Evolutionary conservation across 371 early-diverging fungal genomes (phyloP).

Genomic region (Mycotypha africana): DNA sequence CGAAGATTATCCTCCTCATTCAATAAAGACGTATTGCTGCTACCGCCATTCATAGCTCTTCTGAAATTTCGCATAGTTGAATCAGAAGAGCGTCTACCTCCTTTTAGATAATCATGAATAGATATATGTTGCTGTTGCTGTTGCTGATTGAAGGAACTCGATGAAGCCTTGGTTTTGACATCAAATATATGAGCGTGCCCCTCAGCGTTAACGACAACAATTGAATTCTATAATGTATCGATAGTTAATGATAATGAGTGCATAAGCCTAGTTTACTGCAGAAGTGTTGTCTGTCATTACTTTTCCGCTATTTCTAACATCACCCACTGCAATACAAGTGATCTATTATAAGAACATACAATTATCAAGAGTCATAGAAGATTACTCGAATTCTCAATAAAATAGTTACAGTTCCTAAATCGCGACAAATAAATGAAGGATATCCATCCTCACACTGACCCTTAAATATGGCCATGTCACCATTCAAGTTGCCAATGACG

Average conservation of each 20-base stretch:
- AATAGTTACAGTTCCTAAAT: conserved; percentile 54
- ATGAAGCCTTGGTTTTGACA: conserved; percentile 17
- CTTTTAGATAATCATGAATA: conserved; percentile 33
- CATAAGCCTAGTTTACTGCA: too few species aligned
- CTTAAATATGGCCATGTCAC: conserved; percentile 77
- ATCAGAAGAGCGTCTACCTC: conserved; percentile 36
- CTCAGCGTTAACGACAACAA: conserved; percentile 63
- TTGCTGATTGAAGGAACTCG: not conserved
- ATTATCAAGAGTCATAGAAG: not conserved
- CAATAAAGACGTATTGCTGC: not conserved
- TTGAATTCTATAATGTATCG: conserved; percentile 37
- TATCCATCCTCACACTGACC: conserved; percentile 50
- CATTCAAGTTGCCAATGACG: conserved; percentile 76
- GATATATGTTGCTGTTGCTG: conserved; percentile 22
- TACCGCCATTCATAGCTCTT: conserved; percentile 20
- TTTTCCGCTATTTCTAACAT: conserved; percentile 58
- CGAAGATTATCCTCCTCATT: not conserved
- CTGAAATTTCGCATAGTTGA: conserved; percentile 34
- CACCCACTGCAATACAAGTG: conserved; percentile 64
- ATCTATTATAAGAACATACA: too few species aligned
- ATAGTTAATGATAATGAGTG: not conserved
- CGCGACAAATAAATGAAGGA: conserved; percentile 53
- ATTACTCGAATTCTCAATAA: too few species aligned
- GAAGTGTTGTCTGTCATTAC: too few species aligned
- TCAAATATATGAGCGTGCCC: conserved; percentile 67